Percentiles rank a stretch among this genome's conserved stretches.
Evolutionary conservation across 139 green algal genomes (phyloP).

Genomic region (Desmodesmus armatus): DNA sequence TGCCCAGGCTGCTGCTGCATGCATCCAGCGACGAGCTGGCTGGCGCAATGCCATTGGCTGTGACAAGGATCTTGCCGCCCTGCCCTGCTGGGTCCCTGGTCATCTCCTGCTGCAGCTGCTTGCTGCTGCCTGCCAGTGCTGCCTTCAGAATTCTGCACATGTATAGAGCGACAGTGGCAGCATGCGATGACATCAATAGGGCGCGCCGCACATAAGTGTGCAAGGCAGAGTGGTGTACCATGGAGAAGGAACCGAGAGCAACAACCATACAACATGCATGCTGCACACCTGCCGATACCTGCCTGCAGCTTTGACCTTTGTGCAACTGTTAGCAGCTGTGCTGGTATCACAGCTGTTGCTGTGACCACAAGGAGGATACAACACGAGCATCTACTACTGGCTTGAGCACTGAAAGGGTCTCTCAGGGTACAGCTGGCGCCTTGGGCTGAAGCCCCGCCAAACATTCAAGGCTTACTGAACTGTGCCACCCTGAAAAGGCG

Average conservation of each 20-base stretch:
- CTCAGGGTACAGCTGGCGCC: neutral
- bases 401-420: neutral
- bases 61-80: neutral
- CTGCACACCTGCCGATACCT: neutral
- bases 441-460: neutral
- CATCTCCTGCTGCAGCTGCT: conserved; percentile 31
- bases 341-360: too few relatives aligned
- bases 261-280: neutral
- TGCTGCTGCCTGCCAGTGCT: neutral
- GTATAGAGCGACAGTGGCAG: neutral
- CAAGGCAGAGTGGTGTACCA: too few relatives aligned
- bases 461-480: neutral
- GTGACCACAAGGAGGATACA: neutral
- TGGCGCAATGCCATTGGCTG: neutral
- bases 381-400: neutral
- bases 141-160: conserved; percentile 37
- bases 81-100: neutral
- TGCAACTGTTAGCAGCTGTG: neutral
- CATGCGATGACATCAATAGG: neutral
- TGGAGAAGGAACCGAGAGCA: neutral
- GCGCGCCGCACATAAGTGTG: too few relatives aligned
- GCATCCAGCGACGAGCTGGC: neutral
- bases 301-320: neutral
- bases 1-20: neutral
- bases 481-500: neutral